phyloP scores from a whole-genome alignment of 345 rosid species.

The Noccaea caerulescens region DNA sequence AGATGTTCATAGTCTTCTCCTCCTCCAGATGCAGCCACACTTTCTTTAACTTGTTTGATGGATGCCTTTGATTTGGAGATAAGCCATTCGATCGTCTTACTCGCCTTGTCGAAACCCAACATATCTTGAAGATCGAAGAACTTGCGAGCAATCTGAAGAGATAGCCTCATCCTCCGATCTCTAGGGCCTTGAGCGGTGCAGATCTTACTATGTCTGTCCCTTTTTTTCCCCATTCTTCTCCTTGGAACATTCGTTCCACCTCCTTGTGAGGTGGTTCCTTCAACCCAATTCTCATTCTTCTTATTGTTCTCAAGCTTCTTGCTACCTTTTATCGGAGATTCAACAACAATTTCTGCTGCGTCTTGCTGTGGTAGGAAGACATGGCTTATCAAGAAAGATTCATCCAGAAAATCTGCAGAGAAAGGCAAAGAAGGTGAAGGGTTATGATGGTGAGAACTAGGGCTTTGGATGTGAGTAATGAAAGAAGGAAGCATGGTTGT shows the following conservation, averaged over 20 bases:
- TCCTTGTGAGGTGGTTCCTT: constrained; percentile 27
- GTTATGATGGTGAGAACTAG: constrained; percentile 22
- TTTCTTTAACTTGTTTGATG: constrained; percentile 62
- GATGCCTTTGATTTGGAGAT: constrained; percentile 70
- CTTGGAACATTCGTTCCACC: constrained; percentile 25
- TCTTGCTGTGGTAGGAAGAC: constrained; percentile 41
- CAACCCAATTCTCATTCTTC: constrained; percentile 23
- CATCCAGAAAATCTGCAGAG: constrained; percentile 36
- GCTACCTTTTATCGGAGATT: constrained; percentile 12
- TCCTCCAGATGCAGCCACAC: constrained; percentile 32
- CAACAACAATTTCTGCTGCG: constrained; percentile 14
- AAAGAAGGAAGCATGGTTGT: constrained; percentile 40
- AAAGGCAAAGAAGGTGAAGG: constrained; percentile 31
- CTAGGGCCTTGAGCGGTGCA: constrained; percentile 71
- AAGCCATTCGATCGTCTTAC: constrained; percentile 84
- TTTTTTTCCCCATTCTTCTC: constrained; percentile 55
- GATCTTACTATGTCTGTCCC: constrained; percentile 86
- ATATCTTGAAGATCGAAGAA: constrained; percentile 82
- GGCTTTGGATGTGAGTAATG: constrained; percentile 43
- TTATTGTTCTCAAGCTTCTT: constrained; percentile 29
- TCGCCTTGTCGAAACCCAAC: constrained; percentile 79
- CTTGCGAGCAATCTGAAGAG: constrained; percentile 67
- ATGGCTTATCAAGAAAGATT: constrained; percentile 32
- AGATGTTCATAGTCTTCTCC: constrained; percentile 17
- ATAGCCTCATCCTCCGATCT: constrained; percentile 75